Evolutionary conservation across 2,329 filamentous ascomycete genomes (phyloP), one percentile per base, ranked within the genome.

Genomic region (Scedosporium minutisporum): DNA sequence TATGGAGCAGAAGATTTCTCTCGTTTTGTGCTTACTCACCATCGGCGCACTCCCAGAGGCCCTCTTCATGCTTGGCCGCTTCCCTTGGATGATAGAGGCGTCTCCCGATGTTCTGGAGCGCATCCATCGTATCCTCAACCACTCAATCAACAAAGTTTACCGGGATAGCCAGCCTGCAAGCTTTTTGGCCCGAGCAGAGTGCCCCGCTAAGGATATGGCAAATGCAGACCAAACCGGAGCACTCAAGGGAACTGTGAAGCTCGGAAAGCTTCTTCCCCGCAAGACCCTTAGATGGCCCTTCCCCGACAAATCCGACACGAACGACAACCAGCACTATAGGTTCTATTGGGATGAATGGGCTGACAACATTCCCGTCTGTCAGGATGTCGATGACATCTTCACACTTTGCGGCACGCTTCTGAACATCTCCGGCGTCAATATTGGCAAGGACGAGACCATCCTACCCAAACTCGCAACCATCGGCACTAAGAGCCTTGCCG

Each of bases 311-410:
- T 82, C 82, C 66, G 90, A 95, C 69, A 86, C 85, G 27, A 87
- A 87, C 62, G 90, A 92, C 67, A 87, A 87, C 21, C 82, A 83
- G n/a, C 84, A 89, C 61, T 97, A 97, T 72, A 86, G 89, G 41
- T 97, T 96, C 72, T 99, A 99, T 74, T 97, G 95, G 87, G 92
- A 96, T 64, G 95, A 97, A 68, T 99, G 95, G 95, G 82, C 87
- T 2, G 93, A 97, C 74, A 96, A 95, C 66, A 82, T 99, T 57
- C 96, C 95, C 0, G 78, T 96, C 21, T 99, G 95, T 71, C 93
- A 96, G 72, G 89, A 81, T 1, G 86, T 96, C 5, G 91, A 97
- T 65, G 95, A 99, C 71, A 82, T 99, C 14, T 95, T 97, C 73
- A 87, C 88, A 2, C 83, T 97, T 0, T 96, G 92, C 73, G 84